Base-by-base conservation (phyloP, 768 basidiomycete species). In the Russula compacta region DNA sequence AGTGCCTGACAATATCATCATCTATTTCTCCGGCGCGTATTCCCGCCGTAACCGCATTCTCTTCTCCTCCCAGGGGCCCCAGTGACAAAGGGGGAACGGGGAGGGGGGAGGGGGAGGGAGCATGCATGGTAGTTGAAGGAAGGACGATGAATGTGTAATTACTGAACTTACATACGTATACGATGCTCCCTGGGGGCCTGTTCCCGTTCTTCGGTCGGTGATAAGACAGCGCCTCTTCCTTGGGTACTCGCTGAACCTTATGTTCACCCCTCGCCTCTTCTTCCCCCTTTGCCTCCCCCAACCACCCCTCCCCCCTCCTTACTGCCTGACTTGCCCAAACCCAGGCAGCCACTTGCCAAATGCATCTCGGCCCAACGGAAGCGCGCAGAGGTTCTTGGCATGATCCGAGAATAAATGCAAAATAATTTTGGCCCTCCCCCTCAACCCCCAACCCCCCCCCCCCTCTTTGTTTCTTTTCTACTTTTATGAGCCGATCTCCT, bases 201-300 rank as follows among this genome's bases (percentile, higher is more conserved):
- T 55, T 62, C 56, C 61, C 51, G 61, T 62, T 62, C 51, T 48
- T 53, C 52, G 61, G 61, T 53, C 52, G 61, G 61, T 62, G 56
- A 53, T 47, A 24, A 33, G 19, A 21, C 44, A 46, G n/a, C 29
- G 10, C 24, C 40, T 48, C 56, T 59, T 48, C 53, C 33, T 44
- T 49, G n/a, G 46, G 60, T 35, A 29, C 39, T 36, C 44, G 43
- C 29, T 42, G 50, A 58, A 53, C 51, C 43, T 58, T 53, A 61
- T 62, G 61, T 53, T 12, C 40, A 12, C 11, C n/a, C 38, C 19
- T 2, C 9, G 4, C 4, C 29, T 44, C 11, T 24, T 15, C 52
- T 29, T 24, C 24, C 6, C 7, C 35, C n/a, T n/a, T 40, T n/a
- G n/a, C n/a, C n/a, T n/a, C n/a, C n/a, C n/a, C n/a, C n/a, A n/a